Percentiles rank a stretch among this genome's conserved stretches.
Evolutionary conservation across 805 yeast species (phyloP).

Genomic region (Tetrapisispora taiwanensis): DNA sequence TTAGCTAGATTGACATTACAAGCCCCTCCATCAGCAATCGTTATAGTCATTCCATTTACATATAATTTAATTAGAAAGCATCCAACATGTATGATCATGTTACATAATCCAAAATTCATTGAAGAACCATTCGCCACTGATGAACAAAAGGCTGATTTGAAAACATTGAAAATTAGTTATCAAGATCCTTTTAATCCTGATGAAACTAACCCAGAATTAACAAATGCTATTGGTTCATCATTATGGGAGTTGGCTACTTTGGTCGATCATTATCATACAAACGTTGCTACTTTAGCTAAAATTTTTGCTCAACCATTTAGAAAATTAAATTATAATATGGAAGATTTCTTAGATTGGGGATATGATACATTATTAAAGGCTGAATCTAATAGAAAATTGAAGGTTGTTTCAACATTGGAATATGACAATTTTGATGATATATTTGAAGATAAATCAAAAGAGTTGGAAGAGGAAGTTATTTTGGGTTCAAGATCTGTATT

Average conservation of each 20-base stretch:
- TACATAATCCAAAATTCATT: constrained; percentile 42
- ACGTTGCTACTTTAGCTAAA: constrained; percentile 83
- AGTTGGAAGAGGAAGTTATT: background rate
- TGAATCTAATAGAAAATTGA: constrained; percentile 54
- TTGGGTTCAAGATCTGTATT: constrained; percentile 4
- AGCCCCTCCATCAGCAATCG: constrained; percentile 84
- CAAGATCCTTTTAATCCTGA: constrained; percentile 56
- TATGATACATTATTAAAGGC: constrained; percentile 55
- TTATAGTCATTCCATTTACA: constrained; percentile 78
- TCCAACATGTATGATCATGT: constrained; percentile 85
- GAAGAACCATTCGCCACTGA: constrained; percentile 19
- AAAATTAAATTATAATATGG: constrained; percentile 78
- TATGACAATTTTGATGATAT: constrained; percentile 36
- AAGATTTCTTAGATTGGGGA: constrained; percentile 90
- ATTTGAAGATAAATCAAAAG: constrained; percentile 5
- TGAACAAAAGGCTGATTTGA: constrained; percentile 20
- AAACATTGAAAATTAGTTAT: constrained; percentile 23
- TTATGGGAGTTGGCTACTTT: constrained; percentile 84
- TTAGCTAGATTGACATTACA: constrained; percentile 63
- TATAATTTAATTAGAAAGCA: constrained; percentile 84
- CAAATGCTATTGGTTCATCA: constrained; percentile 75
- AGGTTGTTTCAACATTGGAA: constrained; percentile 70
- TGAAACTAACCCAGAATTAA: constrained; percentile 66
- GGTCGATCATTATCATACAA: constrained; percentile 85
- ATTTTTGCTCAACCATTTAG: constrained; percentile 84